Base-by-base conservation (phyloP, 257 asterid genomes). In the Solanum medicagineum region DNA sequence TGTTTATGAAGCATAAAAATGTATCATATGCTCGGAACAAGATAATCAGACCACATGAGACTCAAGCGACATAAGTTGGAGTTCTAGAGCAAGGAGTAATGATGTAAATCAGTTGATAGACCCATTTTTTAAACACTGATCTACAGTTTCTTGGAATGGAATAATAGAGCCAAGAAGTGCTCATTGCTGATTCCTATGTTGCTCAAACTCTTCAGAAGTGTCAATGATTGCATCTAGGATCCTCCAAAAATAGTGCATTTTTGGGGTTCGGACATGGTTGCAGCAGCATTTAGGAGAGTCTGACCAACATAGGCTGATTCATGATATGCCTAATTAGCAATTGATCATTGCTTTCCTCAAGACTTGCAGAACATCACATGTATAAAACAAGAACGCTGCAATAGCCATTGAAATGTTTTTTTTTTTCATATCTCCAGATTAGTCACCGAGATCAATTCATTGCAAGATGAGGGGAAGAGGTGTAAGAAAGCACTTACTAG, bases 401-500 rank as follows among this genome's bases (percentile, higher is more conserved):
- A 36, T 69, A 40, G 53, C 57, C 1, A 36, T 16, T 45, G 40
- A 22, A 73, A 73, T 74, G 59, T 13, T 13, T 32, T 32, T 29
- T n/a, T 26, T 32, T 32, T 32, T 32, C 36, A 32, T 32, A 32
- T 32, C 81, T 74, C 40, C 81, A 13, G 81, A 74, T 74, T 47
- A 74, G 81, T 74, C 81, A 45, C 57, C 12, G 22, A 12, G n/a
- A 45, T 45, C 59, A 74, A 74, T 14, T 74, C 20, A 73, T 74
- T 51, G 81, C 22, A 45, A 47, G n/a, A 83, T 6, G 54, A 65
- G 20, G 17, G 22, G 77, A 81, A 73, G 44, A 83, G 10, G 47
- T 12, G 79, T 3, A 19, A 53, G 44, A 14, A 19, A 74, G 69
- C 57, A 87, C 94, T 83, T 87, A 93, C 95, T 93, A 47, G 93